Base-by-base conservation (phyloP, 768 basidiomycete species). In the Dioszegia aurantiaca region DNA sequence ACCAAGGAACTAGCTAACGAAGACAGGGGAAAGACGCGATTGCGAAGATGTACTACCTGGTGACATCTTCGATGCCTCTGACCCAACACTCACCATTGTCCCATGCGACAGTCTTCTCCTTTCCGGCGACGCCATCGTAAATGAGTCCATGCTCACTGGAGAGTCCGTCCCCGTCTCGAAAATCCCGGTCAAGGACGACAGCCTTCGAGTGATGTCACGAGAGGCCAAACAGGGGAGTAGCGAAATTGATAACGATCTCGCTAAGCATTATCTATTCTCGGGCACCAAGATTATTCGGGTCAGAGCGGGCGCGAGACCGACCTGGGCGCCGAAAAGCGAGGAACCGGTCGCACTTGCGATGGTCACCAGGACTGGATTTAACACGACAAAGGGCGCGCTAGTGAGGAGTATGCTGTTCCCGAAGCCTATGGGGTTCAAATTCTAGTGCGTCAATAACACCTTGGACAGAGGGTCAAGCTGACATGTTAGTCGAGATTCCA, bases 131-230 rank as follows among this genome's bases (percentile, higher is more conserved):
- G 91, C 92, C 1, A 94, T 99, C 58, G 87, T 98, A 49, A 98
- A 98, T 74, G 95, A 99, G 78, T 94, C 91, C 62, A 98, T 99
- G 75, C 67, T 76, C 37, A 78, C 95, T 0, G 95, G 95, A 12
- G 95, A 99, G 78, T 95, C 92, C 63, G 90, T 99, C 0, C 95
- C 95, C 1, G 90, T 99, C 51, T 89, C 89, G 74, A 99, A 99
- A 74, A 77, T 83, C 19, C 87, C 93, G 0, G 82, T 87, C 58
- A 90, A 86, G 69, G 87, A 90, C 64, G 86, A 86, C 26, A 86
- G 86, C 52, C 80, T 97, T 4, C 40, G 73, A 77, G 41, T 81
- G 79, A 62, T 92, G 88, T 89, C 82, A 77, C 65, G 83, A 80
- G 80, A 59, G 84, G 85, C 66, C 83, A 87, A 58, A 58, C 74